Base-by-base conservation (phyloP, 495 filamentous ascomycete species). In the Aspergillus ostianus region DNA sequence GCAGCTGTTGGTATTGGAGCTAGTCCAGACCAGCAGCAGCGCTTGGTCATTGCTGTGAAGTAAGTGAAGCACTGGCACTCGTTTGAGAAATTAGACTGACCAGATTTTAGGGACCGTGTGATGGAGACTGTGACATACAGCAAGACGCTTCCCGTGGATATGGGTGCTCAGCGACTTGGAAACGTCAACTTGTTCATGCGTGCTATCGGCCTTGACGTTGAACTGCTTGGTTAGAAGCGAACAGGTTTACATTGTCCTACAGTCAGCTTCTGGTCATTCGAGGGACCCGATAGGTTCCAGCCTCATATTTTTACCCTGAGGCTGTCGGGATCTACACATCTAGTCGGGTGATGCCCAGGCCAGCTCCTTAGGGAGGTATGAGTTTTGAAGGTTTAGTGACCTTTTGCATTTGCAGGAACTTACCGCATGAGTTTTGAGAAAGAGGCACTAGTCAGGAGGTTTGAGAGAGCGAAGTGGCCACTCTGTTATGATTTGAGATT, bases 111-210 rank as follows among this genome's bases (percentile, higher is more conserved):
- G 82, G 95, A 98, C 65, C 87, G 93, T 56, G 94, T 98, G 55
- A 95, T 98, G 92, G 94, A 97, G 68, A 98, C 94, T 3, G 89
- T 97, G 8, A 75, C 79, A 44, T 85, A 95, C 32, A 87, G 90
- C 68, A 96, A 94, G 79, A 91, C 89, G 3, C 84, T 98, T 15
- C 94, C 95, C 13, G 80, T 86, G 18, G 91, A 94, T 47, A 87
- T 97, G 84, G 84, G 87, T 18, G 85, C 83, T 64, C 83, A 88
- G 69, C 87, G 92, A 56, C 80, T 95, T 50, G 87, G 87, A 58
- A 93, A 97, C 69, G 95, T 98, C 64, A 98, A 98, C 73, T 77
- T 98, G 29, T 98, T 98, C 72, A 97, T 98, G 93, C 85, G 91
- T 62, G 94, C 93, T 54, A 98, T 98, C 72, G 95, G 94, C 5